Base-by-base conservation (phyloP, 2,329 filamentous ascomycete genomes). In the Gaeumannomyces tritici region DNA sequence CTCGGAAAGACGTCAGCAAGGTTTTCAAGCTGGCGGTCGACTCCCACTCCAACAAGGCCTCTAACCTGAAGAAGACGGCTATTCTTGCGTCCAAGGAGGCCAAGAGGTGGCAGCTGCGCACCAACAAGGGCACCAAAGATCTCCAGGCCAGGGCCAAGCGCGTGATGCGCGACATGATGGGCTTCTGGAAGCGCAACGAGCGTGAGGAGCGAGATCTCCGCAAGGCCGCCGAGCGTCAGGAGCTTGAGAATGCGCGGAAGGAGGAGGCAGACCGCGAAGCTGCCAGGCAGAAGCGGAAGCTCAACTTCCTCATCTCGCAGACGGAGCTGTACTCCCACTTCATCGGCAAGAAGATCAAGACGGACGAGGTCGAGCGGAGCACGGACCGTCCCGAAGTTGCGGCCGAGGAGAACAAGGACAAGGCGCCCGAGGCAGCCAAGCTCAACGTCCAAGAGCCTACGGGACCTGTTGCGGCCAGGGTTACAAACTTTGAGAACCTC, bases 281-380 rank as follows among this genome's bases (percentile, higher is more conserved):
- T 21, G 96, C 96, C 69, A 86, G 95, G 66, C 95, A 99, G 78
- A 96, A 96, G 84, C 88, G 95, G 70, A 99, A 99, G 80, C 90
- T 99, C 73, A 98, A 99, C 77, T 99, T 99, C 83, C 83, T 99
- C 66, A 99, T 99, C 74, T 97, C 93, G 1, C 95, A 99, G 77
- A 99, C 95, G 0, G 95, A 99, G 74, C 83, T 99, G 60, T 99
- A 99, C 80, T 98, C 93, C 55, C 95, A 99, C 81, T 99, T 99
- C 76, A 97, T 99, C 70, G 93, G 95, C 74, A 96, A 96, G 79
- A 99, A 99, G 81, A 96, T 98, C 77, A 96, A 96, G 79, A 98
- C 93, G 1, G 89, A 95, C 68, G 93, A 98, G 72, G 91, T 96
- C 59, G 93, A 99, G 76, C 83, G 89, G 64, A 93, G 90, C 59